phyloP scores from a whole-genome alignment of 2,329 filamentous ascomycete species.

The Elsinoe arachidis region DNA sequence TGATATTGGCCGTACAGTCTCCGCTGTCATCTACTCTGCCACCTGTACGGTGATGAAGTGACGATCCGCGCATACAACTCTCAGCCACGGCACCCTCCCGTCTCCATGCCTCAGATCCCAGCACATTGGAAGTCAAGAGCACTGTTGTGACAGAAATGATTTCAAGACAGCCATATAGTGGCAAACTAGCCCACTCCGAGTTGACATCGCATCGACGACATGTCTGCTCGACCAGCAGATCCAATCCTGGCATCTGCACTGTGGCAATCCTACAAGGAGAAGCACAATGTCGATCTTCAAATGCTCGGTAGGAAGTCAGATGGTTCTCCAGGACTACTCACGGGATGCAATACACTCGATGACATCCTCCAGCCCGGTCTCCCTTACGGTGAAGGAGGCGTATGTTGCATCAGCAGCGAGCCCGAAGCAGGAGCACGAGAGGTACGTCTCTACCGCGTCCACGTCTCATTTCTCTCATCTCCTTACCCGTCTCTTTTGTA shows the following conservation, averaged over 20 bases:
- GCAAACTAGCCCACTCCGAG: background rate
- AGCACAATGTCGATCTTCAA: slow-evolving; percentile 5
- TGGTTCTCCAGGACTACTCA: slow-evolving; percentile 17
- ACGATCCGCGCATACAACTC: no score
- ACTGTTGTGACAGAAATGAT: no score
- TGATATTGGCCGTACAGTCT: no score
- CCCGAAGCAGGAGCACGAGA: slow-evolving; percentile 20
- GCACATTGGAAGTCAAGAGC: no score
- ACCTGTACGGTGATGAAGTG: no score
- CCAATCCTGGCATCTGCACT: slow-evolving; percentile 19
- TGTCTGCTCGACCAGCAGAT: slow-evolving; percentile 15
- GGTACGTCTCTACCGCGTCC: background rate
- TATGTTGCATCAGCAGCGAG: slow-evolving; percentile 31
- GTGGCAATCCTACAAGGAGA: background rate
- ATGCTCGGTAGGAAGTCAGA: background rate
- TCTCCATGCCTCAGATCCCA: no score
- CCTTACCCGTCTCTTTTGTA: slow-evolving; percentile 14
- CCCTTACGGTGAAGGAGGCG: slow-evolving; percentile 24
- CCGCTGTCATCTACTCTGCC: no score
- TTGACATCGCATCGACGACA: background rate
- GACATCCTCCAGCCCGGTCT: slow-evolving; percentile 31
- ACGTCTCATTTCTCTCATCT: background rate
- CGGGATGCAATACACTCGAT: slow-evolving; percentile 28
- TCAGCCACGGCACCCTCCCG: no score
- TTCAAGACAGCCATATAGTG: no score